phyloP scores from a whole-genome alignment of 495 filamentous ascomycete species.

The Neurospora sp. region DNA sequence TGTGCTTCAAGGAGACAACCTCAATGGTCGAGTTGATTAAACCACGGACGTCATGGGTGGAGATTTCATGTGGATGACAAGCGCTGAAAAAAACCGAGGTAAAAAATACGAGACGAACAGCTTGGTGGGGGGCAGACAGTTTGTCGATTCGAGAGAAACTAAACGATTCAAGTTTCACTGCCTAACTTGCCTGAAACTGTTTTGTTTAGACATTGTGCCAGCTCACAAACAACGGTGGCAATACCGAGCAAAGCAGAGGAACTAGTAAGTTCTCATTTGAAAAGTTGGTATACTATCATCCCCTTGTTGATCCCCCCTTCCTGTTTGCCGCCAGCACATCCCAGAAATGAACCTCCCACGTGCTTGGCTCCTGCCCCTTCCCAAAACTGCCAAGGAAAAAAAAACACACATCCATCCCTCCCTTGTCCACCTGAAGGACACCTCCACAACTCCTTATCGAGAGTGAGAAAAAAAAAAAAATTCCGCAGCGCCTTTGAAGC shows the following conservation, averaged over 20 bases:
- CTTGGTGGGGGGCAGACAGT: background rate
- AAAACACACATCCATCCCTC: background rate
- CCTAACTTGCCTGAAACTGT: background rate
- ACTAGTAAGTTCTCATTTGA: background rate
- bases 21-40: background rate
- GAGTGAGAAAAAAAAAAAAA: background rate
- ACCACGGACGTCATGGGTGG: background rate
- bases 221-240: background rate
- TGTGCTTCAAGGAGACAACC: background rate
- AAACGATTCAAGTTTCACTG: background rate
- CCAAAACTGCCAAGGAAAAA: background rate
- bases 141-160: background rate
- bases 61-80: background rate
- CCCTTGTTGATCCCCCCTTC: background rate
- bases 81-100: background rate
- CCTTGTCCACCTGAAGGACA: background rate
- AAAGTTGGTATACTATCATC: background rate
- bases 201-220: background rate
- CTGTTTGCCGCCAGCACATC: background rate
- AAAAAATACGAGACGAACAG: background rate
- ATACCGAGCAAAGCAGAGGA: background rate
- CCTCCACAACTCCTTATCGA: background rate
- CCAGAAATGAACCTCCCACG: background rate
- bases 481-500: background rate
- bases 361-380: background rate